A percentile compares a stretch with the other conserved stretches of the same genome.
Conservation (phyloP, 2,329 filamentous ascomycete species). For the Epichloe bromicola region DNA sequence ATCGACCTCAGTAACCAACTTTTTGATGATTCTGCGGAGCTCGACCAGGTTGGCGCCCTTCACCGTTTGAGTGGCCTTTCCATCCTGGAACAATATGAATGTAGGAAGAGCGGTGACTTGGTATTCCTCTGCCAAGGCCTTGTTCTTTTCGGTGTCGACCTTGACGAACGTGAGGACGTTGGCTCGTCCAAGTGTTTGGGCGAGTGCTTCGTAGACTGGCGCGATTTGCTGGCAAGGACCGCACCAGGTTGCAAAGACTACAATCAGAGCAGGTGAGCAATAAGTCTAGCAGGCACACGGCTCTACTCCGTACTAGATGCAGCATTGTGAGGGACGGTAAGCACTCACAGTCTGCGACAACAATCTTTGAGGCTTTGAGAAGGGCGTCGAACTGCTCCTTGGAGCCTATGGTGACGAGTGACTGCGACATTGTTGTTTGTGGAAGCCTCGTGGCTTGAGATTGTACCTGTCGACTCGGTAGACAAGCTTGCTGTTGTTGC, state of each 20-base stretch:
- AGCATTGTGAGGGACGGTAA: constrained; percentile 9
- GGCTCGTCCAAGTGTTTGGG: constrained; percentile 54
- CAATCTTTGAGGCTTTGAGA: constrained; percentile 59
- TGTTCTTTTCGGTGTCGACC: constrained; percentile 68
- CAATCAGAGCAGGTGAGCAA: constrained; percentile 5
- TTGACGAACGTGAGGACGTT: constrained; percentile 73
- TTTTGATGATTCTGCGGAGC: constrained; percentile 58
- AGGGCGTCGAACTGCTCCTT: constrained; percentile 52
- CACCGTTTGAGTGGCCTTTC: constrained; percentile 53
- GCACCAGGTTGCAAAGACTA: constrained; percentile 84
- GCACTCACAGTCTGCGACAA: constrained; percentile 75
- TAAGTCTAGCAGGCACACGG: constrained; percentile 4
- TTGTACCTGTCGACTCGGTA: background rate
- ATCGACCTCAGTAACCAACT: constrained; percentile 54
- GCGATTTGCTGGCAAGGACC: constrained; percentile 73
- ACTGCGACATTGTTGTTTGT: constrained; percentile 16
- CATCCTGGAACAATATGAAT: constrained; percentile 78
- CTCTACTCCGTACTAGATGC: background rate
- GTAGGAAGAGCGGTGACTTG: constrained; percentile 68
- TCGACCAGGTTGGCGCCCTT: constrained; percentile 60
- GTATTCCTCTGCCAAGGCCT: constrained; percentile 62
- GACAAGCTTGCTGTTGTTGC: background rate
- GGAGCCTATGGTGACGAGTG: constrained; percentile 26
- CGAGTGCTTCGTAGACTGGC: constrained; percentile 68
- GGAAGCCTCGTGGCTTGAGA: background rate